phyloP scores from a whole-genome alignment of 345 rosid genomes.

The Heritiera littoralis region DNA sequence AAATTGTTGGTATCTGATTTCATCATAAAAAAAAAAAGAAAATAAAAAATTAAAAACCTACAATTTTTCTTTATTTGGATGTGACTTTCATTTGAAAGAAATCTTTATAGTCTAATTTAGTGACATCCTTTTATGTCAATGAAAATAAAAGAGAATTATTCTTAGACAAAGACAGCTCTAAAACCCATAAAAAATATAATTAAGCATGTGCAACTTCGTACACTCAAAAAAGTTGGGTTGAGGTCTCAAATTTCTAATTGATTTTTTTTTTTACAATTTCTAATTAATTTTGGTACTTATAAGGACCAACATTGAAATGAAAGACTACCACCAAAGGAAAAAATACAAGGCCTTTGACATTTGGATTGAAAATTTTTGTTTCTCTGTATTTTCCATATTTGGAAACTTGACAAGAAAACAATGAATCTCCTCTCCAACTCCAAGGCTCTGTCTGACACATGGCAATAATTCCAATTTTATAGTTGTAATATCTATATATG shows the following conservation, averaged over 20 bases:
- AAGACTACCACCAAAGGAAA: background rate
- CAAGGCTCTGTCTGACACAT: conserved; percentile 32
- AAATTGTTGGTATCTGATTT: too few relatives aligned
- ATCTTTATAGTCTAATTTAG: too few relatives aligned
- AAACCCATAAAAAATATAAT: background rate
- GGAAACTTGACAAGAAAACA: conserved; percentile 14
- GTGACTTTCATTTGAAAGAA: background rate
- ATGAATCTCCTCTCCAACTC: conserved; percentile 15
- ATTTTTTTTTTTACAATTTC: background rate
- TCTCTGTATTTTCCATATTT: conserved; percentile 19
- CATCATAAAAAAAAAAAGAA: background rate
- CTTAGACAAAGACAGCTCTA: background rate
- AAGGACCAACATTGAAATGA: background rate
- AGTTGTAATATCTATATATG: background rate
- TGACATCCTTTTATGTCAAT: background rate
- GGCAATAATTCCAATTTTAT: conserved; percentile 13
- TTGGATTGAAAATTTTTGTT: conserved; percentile 4
- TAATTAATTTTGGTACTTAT: background rate
- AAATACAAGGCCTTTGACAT: background rate
- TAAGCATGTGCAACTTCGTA: background rate
- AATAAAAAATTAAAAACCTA: background rate
- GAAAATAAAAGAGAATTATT: background rate
- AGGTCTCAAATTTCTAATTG: background rate
- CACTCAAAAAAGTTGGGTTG: background rate
- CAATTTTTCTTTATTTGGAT: background rate